Conservation (phyloP, 768 basidiomycete species). For the Polyporus arcularius region DNA sequence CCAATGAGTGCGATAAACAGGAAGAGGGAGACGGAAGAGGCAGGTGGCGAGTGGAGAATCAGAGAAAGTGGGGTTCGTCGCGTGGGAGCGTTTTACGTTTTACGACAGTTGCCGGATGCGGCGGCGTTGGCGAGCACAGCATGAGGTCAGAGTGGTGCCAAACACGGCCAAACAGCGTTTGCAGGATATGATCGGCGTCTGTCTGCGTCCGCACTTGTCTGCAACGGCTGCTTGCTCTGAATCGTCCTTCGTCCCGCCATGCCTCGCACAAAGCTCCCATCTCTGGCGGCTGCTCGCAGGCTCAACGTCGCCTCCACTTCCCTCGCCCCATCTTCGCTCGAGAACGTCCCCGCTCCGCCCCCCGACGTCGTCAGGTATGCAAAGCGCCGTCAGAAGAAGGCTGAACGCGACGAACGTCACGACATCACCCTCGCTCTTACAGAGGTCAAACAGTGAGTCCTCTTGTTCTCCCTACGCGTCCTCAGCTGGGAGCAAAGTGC, state of each 20-base stretch:
- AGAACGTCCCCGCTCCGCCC: background rate
- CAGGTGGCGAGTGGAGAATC: too few species aligned
- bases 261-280: conserved; percentile 6
- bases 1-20: too few species aligned
- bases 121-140: conserved; percentile 3
- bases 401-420: conserved; percentile 45
- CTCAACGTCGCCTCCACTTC: background rate
- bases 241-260: background rate
- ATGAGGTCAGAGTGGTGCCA: conserved; percentile 13
- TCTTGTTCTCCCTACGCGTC: background rate
- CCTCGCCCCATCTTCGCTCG: background rate
- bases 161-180: conserved; percentile 2
- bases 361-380: background rate
- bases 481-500: background rate
- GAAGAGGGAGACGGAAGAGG: too few species aligned
- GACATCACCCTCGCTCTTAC: conserved; percentile 39
- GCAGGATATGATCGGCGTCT: conserved; percentile 9
- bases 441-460: conserved; percentile 38
- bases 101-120: background rate
- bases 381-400: conserved; percentile 27
- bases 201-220: background rate
- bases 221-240: too few species aligned
- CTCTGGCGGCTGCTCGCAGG: background rate
- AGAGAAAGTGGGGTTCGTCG: too few species aligned
- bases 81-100: background rate